Conservation (phyloP, 352 stramenopile species). For the Pythium periplocum region DNA sequence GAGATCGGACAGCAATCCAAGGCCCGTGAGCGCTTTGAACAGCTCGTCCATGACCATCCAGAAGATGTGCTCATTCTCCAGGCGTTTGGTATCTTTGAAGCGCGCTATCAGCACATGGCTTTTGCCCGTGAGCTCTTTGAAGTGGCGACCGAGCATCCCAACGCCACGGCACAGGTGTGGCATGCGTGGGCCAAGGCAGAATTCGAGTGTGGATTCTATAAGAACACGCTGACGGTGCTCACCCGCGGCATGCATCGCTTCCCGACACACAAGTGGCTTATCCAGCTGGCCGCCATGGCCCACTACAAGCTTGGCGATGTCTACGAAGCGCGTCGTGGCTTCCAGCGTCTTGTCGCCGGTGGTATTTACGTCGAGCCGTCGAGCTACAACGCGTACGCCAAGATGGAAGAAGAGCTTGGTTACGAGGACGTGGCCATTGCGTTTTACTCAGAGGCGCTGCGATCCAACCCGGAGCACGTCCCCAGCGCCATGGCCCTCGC, state of each 20-base stretch:
- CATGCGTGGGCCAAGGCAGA: conserved; percentile 85
- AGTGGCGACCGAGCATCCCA: conserved; percentile 33
- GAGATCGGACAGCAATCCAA: conserved; percentile 47
- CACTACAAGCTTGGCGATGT: conserved; percentile 77
- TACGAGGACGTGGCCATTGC: conserved; percentile 57
- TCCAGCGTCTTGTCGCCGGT: conserved; percentile 67
- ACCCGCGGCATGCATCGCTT: conserved; percentile 53
- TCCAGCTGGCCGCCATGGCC: conserved; percentile 70
- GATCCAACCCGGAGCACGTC: conserved; percentile 56
- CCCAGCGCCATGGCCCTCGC: conserved; percentile 77
- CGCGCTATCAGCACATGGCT: conserved; percentile 57
- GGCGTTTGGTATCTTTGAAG: conserved; percentile 72
- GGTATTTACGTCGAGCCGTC: conserved; percentile 67
- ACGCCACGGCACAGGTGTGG: conserved; percentile 72
- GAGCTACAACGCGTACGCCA: conserved; percentile 79
- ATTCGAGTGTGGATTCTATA: conserved; percentile 69
- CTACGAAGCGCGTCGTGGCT: conserved; percentile 63
- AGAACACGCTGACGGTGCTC: conserved; percentile 68
- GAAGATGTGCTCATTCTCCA: conserved; percentile 72
- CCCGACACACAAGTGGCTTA: conserved; percentile 79
- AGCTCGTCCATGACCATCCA: conserved; percentile 42
- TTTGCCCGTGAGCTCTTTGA: conserved; percentile 67
- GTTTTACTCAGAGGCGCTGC: conserved; percentile 62
- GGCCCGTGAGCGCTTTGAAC: conserved; percentile 56
- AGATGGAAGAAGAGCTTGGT: conserved; percentile 78